Conservation (phyloP, 73 alveolate genomes). For the Blepharisma japonicum region DNA sequence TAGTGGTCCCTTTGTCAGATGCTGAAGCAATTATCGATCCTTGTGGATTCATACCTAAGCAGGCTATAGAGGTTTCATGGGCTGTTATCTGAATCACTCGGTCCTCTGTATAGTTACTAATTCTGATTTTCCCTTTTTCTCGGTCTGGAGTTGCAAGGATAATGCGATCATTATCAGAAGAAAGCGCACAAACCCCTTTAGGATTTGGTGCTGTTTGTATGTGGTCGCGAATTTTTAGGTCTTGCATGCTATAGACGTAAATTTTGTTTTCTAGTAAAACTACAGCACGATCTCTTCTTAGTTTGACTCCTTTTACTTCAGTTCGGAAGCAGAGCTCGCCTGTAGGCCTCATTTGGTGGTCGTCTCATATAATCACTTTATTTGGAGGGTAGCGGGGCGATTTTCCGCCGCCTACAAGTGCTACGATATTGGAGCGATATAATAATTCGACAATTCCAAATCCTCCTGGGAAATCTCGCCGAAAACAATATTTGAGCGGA, state of each 20-base stretch:
- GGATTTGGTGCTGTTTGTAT: constrained; percentile 89
- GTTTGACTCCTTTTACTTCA: constrained; percentile 73
- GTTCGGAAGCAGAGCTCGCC: constrained; percentile 90
- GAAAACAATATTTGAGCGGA: constrained; percentile 60
- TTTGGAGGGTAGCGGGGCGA: constrained; percentile 87
- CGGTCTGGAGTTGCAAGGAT: constrained; percentile 90
- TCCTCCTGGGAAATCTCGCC: constrained; percentile 74
- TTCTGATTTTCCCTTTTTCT: constrained; percentile 76
- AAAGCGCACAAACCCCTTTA: constrained; percentile 74
- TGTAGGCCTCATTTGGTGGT: constrained; percentile 74
- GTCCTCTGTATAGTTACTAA: constrained; percentile 63
- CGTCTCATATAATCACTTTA: constrained; percentile 93
- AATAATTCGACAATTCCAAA: constrained; percentile 93
- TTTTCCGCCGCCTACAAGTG: constrained; percentile 95
- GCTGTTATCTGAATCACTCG: constrained; percentile 47
- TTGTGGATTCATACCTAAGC: constrained; percentile 64
- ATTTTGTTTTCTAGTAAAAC: constrained; percentile 70
- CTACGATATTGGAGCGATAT: constrained; percentile 88
- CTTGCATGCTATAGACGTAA: constrained; percentile 87
- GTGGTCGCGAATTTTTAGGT: constrained; percentile 76
- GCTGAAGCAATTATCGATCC: constrained; percentile 93
- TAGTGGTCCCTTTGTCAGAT: constrained; percentile 85
- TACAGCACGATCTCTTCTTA: constrained; percentile 76
- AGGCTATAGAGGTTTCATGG: constrained; percentile 71
- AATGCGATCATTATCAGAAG: constrained; percentile 66